phyloP scores from a whole-genome alignment of 2,329 filamentous ascomycete genomes.

The Tetracladium maxilliforme region DNA sequence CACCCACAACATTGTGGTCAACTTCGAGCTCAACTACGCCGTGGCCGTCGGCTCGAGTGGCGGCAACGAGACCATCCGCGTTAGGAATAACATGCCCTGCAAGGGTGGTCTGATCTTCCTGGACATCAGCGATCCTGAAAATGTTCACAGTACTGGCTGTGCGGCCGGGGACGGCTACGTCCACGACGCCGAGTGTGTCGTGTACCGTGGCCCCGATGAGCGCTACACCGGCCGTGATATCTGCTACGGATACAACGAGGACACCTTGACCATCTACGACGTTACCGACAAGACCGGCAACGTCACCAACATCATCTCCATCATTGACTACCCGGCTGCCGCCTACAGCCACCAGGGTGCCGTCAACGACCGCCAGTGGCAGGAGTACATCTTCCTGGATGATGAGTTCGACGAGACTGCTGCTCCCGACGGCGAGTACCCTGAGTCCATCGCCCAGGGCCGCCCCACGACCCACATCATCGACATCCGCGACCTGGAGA shows the following conservation, averaged over 20 bases:
- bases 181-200: constrained; percentile 40
- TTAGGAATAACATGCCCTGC: no score
- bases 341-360: constrained; percentile 44
- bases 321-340: constrained; percentile 38
- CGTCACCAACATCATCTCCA: constrained; percentile 27
- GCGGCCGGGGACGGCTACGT: constrained; percentile 36
- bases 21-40: constrained; percentile 30
- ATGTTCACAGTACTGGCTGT: constrained; percentile 37
- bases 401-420: constrained; percentile 5
- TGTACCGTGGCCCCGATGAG: constrained; percentile 34
- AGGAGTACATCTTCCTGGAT: no score
- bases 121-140: constrained; percentile 35
- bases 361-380: no score
- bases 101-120: constrained; percentile 42
- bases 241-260: constrained; percentile 41
- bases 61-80: constrained; percentile 20
- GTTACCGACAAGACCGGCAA: constrained; percentile 30
- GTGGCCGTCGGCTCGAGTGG: constrained; percentile 26
- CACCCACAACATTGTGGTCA: constrained; percentile 36
- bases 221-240: constrained; percentile 32
- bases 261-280: constrained; percentile 34
- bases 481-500: constrained; percentile 11
- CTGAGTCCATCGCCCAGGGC: constrained; percentile 19
- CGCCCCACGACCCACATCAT: constrained; percentile 13
- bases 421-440: constrained; percentile 9